phyloP scores from a whole-genome alignment of 768 basidiomycete species.

The Hygrophoropsis aurantiaca region DNA sequence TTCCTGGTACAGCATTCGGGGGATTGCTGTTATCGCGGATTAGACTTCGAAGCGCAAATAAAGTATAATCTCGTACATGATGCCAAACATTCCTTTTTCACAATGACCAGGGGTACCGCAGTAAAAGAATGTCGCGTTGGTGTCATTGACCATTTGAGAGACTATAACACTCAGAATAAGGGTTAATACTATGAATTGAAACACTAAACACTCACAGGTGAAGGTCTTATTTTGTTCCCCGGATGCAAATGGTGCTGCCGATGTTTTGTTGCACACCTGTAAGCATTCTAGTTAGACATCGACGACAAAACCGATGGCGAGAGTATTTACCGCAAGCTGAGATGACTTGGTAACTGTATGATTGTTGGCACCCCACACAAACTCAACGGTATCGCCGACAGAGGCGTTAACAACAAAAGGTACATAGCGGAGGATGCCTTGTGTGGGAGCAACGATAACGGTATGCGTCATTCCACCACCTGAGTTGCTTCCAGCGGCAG shows the following conservation, averaged over 20 bases:
- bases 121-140: slow-evolving; percentile 72
- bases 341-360: slow-evolving; percentile 86
- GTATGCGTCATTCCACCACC: slow-evolving; percentile 67
- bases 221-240: slow-evolving; percentile 64
- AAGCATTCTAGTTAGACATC: background rate
- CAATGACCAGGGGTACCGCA: slow-evolving; percentile 73
- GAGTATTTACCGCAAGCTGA: slow-evolving; percentile 34
- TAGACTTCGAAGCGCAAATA: background rate
- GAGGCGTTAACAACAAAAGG: slow-evolving; percentile 77
- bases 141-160: slow-evolving; percentile 71
- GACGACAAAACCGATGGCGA: background rate
- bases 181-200: background rate
- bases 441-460: slow-evolving; percentile 74
- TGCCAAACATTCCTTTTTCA: slow-evolving; percentile 83
- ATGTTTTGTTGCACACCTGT: slow-evolving; percentile 70
- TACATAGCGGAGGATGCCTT: slow-evolving; percentile 74
- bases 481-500: slow-evolving; percentile 26
- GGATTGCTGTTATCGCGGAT: slow-evolving; percentile 47
- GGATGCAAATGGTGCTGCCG: slow-evolving; percentile 57
- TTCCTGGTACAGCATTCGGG: slow-evolving; percentile 44
- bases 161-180: slow-evolving; percentile 39
- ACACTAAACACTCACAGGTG: slow-evolving; percentile 46
- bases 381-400: slow-evolving; percentile 74
- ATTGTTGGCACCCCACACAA: slow-evolving; percentile 75
- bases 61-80: slow-evolving; percentile 44